Conservation (phyloP, 176 grass and related monocot genomes). For the Lolium perenne region DNA sequence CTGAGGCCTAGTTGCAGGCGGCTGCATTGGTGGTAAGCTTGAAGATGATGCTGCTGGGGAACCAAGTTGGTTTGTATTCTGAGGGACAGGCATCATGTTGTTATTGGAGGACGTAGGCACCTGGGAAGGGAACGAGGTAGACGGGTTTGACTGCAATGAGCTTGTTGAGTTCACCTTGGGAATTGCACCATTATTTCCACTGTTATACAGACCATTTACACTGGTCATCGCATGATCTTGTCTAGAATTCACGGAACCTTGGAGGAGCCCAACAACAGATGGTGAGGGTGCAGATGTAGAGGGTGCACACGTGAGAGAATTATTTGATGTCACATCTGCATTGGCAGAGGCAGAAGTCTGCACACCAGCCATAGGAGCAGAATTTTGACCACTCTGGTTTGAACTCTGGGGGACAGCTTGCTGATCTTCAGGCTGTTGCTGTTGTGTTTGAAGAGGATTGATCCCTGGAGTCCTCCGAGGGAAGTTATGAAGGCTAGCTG, state of each 20-base stretch:
- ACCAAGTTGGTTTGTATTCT: constrained; percentile 57
- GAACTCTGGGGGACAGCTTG: constrained; percentile 72
- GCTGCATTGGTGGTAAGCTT: constrained; percentile 61
- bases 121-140: constrained; percentile 54
- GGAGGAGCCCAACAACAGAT: constrained; percentile 48
- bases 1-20: constrained; percentile 52
- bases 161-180: constrained; percentile 62
- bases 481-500: constrained; percentile 92
- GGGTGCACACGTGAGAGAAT: constrained; percentile 55
- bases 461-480: constrained; percentile 71
- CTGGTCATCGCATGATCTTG: constrained; percentile 64
- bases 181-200: constrained; percentile 48
- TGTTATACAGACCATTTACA: constrained; percentile 47
- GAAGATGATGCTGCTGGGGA: constrained; percentile 51
- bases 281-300: constrained; percentile 53
- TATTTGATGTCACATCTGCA: constrained; percentile 54
- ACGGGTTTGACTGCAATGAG: constrained; percentile 64
- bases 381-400: constrained; percentile 77
- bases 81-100: constrained; percentile 61
- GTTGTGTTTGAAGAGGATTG: constrained; percentile 60
- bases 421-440: constrained; percentile 72
- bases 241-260: constrained; percentile 66
- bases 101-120: constrained; percentile 59
- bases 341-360: constrained; percentile 62
- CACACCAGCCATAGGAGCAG: constrained; percentile 51